phyloP scores from a whole-genome alignment of 306 rosid species.

The Glycine tomentella region DNA sequence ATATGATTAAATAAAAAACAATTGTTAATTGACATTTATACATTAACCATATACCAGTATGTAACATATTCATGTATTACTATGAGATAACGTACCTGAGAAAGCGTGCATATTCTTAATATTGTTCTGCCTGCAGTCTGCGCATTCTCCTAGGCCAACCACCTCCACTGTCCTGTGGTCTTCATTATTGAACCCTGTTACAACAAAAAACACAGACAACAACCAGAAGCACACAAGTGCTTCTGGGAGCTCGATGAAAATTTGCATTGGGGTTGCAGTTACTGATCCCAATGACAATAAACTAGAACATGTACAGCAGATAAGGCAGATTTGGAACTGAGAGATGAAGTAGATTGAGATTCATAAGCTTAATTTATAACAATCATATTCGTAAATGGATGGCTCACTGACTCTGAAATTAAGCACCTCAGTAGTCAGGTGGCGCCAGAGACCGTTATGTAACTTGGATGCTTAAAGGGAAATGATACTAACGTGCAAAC shows the following conservation, averaged over 20 bases:
- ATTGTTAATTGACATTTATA: no score
- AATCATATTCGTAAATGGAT: background rate
- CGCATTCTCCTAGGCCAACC: slow-evolving; percentile 77
- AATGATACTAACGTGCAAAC: slow-evolving; percentile 54
- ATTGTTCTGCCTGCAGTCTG: slow-evolving; percentile 65
- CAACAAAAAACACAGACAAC: slow-evolving; percentile 47
- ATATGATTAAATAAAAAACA: no score
- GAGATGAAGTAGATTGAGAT: background rate
- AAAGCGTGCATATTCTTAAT: slow-evolving; percentile 65
- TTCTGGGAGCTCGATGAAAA: slow-evolving; percentile 34
- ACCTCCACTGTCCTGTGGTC: slow-evolving; percentile 62
- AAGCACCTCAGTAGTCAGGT: slow-evolving; percentile 35
- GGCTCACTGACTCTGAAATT: slow-evolving; percentile 57
- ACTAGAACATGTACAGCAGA: no score
- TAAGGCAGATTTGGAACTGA: slow-evolving; percentile 2
- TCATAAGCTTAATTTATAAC: slow-evolving; percentile 51
- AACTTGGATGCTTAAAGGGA: slow-evolving; percentile 37
- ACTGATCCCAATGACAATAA: no score
- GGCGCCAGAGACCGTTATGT: slow-evolving; percentile 48
- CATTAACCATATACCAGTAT: no score
- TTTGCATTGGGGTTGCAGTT: slow-evolving; percentile 48
- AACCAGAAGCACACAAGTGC: slow-evolving; percentile 59
- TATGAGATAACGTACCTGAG: slow-evolving; percentile 39
- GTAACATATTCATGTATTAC: no score
- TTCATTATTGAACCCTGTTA: slow-evolving; percentile 51